Percentiles rank a stretch among this genome's conserved stretches.
Evolutionary conservation across 345 rosid species (phyloP).

Genomic region (Eutrema japonicum): DNA sequence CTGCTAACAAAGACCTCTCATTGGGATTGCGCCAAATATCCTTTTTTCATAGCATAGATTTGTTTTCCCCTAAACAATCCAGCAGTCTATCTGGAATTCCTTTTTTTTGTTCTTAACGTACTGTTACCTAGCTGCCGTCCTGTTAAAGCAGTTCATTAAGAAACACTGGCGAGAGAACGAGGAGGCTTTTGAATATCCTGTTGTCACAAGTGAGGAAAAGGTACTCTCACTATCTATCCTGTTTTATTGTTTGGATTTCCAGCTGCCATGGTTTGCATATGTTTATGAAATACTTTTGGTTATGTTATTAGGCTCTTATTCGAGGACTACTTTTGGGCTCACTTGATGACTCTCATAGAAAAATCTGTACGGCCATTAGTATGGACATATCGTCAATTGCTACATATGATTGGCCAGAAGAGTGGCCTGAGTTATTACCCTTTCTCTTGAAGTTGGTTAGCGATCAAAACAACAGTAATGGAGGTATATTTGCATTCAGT

Average conservation of each 20-base stretch:
- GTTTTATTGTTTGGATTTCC: slow-evolving; percentile 17
- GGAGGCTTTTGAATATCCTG: slow-evolving; percentile 75
- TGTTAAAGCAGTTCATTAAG: slow-evolving; percentile 84
- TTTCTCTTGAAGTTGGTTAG: slow-evolving; percentile 69
- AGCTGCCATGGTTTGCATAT: not conserved
- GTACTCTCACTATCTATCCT: slow-evolving; percentile 43
- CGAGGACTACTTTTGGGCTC: slow-evolving; percentile 69
- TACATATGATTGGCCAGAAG: slow-evolving; percentile 90
- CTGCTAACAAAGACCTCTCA: slow-evolving; percentile 74
- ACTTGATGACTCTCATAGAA: slow-evolving; percentile 75
- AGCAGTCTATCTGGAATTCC: slow-evolving; percentile 4
- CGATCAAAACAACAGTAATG: slow-evolving; percentile 63
- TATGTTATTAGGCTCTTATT: slow-evolving; percentile 66
- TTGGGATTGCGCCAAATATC: slow-evolving; percentile 94
- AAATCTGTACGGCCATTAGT: slow-evolving; percentile 84
- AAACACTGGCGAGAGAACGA: slow-evolving; percentile 95
- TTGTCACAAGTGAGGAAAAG: slow-evolving; percentile 74
- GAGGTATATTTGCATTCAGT: slow-evolving; percentile 52
- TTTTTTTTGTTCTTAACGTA: slow-evolving; percentile 53
- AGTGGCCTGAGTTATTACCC: slow-evolving; percentile 85
- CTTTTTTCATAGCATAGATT: slow-evolving; percentile 44
- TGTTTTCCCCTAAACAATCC: not conserved
- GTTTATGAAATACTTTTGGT: slow-evolving; percentile 23
- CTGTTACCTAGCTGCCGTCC: slow-evolving; percentile 85
- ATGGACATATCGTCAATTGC: slow-evolving; percentile 87